A percentile compares a stretch with the other conserved stretches of the same genome.
These are phyloP conservation scores for Lomentospora prolificans DNA, from an alignment of 2,329 filamentous ascomycete genomes.

Conservation along the genomic window DNA sequence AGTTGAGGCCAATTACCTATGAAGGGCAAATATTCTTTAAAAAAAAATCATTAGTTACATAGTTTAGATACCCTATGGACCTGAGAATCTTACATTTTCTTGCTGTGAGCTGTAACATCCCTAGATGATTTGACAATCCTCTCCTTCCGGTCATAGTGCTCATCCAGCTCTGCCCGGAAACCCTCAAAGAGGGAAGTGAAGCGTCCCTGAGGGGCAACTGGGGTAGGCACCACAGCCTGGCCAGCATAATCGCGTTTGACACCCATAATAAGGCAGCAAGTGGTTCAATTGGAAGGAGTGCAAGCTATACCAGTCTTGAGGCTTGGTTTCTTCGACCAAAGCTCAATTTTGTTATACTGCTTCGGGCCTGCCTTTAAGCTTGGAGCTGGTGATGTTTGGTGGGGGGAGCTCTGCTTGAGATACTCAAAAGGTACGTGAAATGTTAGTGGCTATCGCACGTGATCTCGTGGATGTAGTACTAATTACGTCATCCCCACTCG, in stretches of 20 bases:
- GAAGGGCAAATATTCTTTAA: conserved; percentile 27
- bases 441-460: not conserved
- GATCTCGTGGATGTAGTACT: not conserved
- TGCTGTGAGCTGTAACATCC: conserved; percentile 88
- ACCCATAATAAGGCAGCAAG: conserved; percentile 25
- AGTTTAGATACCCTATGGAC: not conserved
- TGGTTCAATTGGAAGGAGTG: not conserved
- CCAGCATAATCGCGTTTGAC: conserved; percentile 46
- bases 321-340: not conserved
- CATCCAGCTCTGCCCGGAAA: conserved; percentile 81
- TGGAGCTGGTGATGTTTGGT: too few relatives aligned
- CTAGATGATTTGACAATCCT: conserved; percentile 81
- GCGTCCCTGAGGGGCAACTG: conserved; percentile 19
- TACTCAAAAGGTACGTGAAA: not conserved
- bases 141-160: conserved; percentile 89
- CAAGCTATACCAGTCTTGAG: too few relatives aligned
- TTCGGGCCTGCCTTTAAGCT: too few relatives aligned
- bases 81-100: conserved; percentile 68
- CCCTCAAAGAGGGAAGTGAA: conserved; percentile 71
- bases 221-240: conserved; percentile 21
- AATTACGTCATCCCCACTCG: not conserved
- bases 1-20: conserved; percentile 26
- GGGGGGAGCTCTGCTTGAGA: not conserved
- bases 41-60: not conserved
- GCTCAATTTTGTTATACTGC: too few relatives aligned